Conservation (phyloP, 1,284 basidiomycete species). For the Cryptococcus neoformans region DNA sequence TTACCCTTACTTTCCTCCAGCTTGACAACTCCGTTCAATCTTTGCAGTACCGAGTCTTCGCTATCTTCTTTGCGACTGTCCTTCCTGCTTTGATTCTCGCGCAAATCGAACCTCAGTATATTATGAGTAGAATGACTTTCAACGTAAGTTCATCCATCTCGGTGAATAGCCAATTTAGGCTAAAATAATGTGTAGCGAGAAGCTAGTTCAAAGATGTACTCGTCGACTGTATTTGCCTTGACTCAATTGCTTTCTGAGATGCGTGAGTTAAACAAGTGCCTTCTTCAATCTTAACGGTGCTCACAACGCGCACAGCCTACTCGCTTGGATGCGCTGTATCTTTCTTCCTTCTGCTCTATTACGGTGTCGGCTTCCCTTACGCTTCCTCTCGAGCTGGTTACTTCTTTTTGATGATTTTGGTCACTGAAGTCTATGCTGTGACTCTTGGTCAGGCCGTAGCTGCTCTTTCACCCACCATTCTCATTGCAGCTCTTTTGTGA, state of each 20-base stretch:
- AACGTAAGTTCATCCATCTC: constrained; percentile 22
- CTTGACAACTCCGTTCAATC: constrained; percentile 64
- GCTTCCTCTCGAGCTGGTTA: constrained; percentile 32
- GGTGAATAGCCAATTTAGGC: neutral
- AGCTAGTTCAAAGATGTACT: constrained; percentile 53
- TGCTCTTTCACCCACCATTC: constrained; percentile 59
- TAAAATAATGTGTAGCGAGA: constrained; percentile 61
- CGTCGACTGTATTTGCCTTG: constrained; percentile 64
- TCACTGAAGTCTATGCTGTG: constrained; percentile 73
- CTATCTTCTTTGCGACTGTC: constrained; percentile 49
- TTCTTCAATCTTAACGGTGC: constrained; percentile 22
- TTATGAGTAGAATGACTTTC: constrained; percentile 63
- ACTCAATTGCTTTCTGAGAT: constrained; percentile 78
- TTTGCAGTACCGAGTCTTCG: constrained; percentile 80
- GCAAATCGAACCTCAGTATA: constrained; percentile 77
- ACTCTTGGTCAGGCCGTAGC: constrained; percentile 68
- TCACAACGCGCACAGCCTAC: constrained; percentile 18
- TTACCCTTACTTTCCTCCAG: constrained; percentile 80
- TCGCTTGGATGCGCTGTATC: constrained; percentile 62
- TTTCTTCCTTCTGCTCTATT: constrained; percentile 63
- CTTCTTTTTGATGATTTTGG: constrained; percentile 61
- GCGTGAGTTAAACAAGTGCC: constrained; percentile 56
- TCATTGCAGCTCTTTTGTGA: constrained; percentile 67
- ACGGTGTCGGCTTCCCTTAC: constrained; percentile 36
- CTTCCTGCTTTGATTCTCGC: constrained; percentile 42